phyloP scores from a whole-genome alignment of 179 eudicot species.

The Corrigiola litoralis region DNA sequence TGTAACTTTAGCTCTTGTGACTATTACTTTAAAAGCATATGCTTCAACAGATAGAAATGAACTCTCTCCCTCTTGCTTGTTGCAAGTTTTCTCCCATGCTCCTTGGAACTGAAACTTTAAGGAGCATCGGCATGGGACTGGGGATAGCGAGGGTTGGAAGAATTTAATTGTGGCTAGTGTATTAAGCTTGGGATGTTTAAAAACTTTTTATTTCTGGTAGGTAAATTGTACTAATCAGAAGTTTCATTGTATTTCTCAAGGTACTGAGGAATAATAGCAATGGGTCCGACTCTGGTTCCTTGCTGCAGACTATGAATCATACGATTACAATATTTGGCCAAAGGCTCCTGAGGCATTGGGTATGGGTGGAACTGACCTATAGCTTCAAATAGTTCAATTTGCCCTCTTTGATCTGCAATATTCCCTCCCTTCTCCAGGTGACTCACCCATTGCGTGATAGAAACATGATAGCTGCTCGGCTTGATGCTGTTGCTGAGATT shows the following conservation, averaged over 20 bases:
- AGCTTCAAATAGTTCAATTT: conserved; percentile 4
- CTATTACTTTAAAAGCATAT: no score
- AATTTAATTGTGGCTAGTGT: no score
- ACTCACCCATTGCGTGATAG: conserved; percentile 88
- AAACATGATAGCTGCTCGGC: conserved; percentile 76
- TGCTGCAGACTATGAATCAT: conserved; percentile 75
- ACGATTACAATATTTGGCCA: conserved; percentile 82
- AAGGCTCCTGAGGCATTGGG: conserved; percentile 93
- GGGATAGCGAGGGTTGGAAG: no score
- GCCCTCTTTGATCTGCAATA: conserved; percentile 17
- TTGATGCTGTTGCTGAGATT: conserved; percentile 88
- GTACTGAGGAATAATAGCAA: conserved; percentile 71
- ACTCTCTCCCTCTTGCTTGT: no score
- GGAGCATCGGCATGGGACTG: no score
- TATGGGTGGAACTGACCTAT: conserved; percentile 28
- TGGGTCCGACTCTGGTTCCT: conserved; percentile 79
- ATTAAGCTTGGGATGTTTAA: no score
- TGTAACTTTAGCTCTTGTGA: no score
- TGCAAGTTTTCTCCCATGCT: no score
- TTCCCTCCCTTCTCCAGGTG: conserved; percentile 42
- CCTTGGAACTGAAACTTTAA: no score
- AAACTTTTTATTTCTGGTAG: background rate
- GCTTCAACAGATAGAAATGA: no score
- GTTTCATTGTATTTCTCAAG: conserved; percentile 26
- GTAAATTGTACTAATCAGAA: background rate